Evolutionary conservation across 352 stramenopile genomes (phyloP), one percentile per base, ranked within the genome.

Genomic region (Phytophthora niederhauseri): DNA sequence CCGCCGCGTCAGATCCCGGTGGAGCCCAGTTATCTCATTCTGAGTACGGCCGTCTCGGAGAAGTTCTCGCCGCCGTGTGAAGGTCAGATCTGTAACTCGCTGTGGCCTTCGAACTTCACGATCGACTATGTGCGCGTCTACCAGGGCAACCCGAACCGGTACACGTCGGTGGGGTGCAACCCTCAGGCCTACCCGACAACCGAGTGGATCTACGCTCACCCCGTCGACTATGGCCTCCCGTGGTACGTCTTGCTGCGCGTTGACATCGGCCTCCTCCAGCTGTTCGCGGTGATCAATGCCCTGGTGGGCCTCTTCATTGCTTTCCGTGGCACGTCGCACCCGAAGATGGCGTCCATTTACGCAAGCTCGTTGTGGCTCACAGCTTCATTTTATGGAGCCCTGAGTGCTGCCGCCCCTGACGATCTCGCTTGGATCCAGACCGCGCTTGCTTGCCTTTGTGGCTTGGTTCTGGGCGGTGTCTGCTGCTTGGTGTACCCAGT

Each of bases 21-120:
- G 51, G 97, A 99, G 77, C 97, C 97, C 2, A 98, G 90, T 31
- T 99, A 99, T 70, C 70, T 99, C 50, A 99, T 99, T 85, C 82
- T 99, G 49, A 99, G 98, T 84, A 99, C 95, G 2, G 97, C 97
- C 8, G 93, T 99, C 38, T 99, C 96, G 2, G 97, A 97, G 30
- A 99, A 98, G 52, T 96, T 96, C 71, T 96, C 97, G 22, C 91
- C 95, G 17, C 92, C 89, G 46, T 99, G 96, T 61, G 72, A 87
- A 5, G 87, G 89, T 24, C 76, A 98, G 66, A 98, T 98, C 69
- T 98, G 96, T 70, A 84, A 98, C 73, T 98, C 95, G 46, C 38
- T 95, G 19, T 97, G 89, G 89, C 90, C 90, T 4, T 92, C 87
- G 14, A 94, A 95, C 73, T 97, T 98, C 71, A 97, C 92, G 51